Conservation (phyloP, 2,329 filamentous ascomycete species). For the Aurifilum marmelostoma region DNA sequence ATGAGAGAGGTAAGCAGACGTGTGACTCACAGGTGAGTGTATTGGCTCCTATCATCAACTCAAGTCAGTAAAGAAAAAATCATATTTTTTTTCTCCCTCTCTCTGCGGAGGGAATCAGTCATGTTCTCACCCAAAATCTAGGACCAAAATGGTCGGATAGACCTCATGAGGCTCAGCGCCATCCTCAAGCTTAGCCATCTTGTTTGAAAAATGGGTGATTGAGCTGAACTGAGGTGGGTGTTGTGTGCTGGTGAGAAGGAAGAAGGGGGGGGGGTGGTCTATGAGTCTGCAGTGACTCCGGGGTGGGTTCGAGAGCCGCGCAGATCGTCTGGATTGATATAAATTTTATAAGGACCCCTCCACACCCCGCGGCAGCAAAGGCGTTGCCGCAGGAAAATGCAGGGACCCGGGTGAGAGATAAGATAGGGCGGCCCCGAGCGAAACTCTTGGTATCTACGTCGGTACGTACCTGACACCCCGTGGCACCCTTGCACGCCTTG, state of each 20-base stretch:
- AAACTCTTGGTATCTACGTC: background rate
- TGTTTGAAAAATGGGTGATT: background rate
- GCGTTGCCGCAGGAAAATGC: background rate
- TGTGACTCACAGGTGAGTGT: constrained; percentile 29
- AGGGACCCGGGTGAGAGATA: constrained; percentile 22
- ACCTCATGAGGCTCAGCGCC: constrained; percentile 34
- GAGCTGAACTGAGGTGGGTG: background rate
- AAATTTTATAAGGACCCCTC: constrained; percentile 20
- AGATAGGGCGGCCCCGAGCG: constrained; percentile 8
- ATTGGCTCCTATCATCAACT: constrained; percentile 23
- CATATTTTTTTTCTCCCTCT: background rate
- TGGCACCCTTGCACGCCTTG: too few relatives aligned
- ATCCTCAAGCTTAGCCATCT: constrained; percentile 28
- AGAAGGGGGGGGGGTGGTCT: background rate
- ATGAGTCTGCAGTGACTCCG: background rate
- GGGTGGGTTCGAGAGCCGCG: constrained; percentile 18
- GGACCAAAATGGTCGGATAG: constrained; percentile 66
- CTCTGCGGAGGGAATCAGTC: constrained; percentile 64
- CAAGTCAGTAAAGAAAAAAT: constrained; percentile 3
- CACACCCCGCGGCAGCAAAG: constrained; percentile 11
- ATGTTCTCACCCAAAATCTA: constrained; percentile 70
- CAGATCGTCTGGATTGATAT: constrained; percentile 6
- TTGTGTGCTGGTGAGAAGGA: background rate
- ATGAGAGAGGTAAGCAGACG: background rate
- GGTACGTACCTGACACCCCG: too few relatives aligned